Evolutionary conservation across 768 basidiomycete genomes (phyloP).

Genomic region (Xerocomellus amylosporus): DNA sequence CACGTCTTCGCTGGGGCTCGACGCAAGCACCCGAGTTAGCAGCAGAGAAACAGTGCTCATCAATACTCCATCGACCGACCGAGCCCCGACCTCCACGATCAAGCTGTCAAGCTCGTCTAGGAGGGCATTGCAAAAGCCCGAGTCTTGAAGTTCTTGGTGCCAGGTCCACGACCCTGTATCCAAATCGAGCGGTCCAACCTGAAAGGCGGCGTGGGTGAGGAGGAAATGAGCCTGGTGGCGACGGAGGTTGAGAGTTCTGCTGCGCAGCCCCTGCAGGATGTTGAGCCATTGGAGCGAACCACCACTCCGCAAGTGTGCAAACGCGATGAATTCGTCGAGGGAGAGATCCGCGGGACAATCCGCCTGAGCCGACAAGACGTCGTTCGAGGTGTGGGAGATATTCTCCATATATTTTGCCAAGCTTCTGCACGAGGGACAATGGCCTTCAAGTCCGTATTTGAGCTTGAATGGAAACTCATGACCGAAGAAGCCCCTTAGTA

Average conservation of each 20-base stretch:
- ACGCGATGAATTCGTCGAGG: not conserved
- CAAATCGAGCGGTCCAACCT: conserved; percentile 23
- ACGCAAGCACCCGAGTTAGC: not conserved
- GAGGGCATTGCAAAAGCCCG: not conserved
- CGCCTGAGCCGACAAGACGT: not conserved
- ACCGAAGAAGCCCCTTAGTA: too few relatives aligned
- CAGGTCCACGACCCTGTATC: not conserved
- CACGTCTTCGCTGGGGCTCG: not conserved
- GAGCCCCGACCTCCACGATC: too few relatives aligned
- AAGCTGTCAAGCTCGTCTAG: not conserved
- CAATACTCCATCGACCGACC: too few relatives aligned
- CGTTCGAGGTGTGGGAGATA: not conserved
- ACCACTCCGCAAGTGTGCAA: not conserved
- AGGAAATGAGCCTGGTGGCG: not conserved
- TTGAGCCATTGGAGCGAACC: too few relatives aligned
- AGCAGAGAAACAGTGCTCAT: not conserved
- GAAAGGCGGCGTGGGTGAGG: not conserved
- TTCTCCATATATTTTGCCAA: too few relatives aligned
- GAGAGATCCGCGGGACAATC: not conserved
- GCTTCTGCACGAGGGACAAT: too few relatives aligned
- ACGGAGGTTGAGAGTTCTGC: not conserved
- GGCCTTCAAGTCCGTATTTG: too few relatives aligned
- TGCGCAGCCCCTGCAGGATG: not conserved
- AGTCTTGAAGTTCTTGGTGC: not conserved
- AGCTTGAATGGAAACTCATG: too few relatives aligned